Base-by-base conservation (phyloP, 2,329 filamentous ascomycete genomes). In the Ophiostoma quercus region DNA sequence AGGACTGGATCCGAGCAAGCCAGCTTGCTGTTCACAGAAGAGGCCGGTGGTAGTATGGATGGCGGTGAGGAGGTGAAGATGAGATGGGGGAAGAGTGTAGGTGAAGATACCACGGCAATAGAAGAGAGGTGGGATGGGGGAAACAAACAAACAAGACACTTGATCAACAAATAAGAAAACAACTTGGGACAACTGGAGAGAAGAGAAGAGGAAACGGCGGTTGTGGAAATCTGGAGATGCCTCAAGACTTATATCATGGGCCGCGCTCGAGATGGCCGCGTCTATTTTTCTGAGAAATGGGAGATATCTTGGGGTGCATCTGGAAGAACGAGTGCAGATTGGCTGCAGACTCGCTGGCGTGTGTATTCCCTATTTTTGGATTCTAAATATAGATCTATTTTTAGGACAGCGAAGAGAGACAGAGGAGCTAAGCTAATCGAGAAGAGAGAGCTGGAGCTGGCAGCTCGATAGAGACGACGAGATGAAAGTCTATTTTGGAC, bases 161-260 rank as follows among this genome's bases (percentile, higher is more conserved):
- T 60, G 67, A 71, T 43, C 69, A 39, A 71, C 68, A 71, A 72
- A 70, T 43, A 69, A 22, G 70, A 66, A 70, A 70, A 72, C 71
- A 67, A 69, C 68, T 67, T 67, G 79, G 79, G 76, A 77, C 77
- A 79, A 79, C 81, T 79, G 79, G 78, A 69, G 77, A 78, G 80
- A 80, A 79, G 71, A 74, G 74, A 39, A 68, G 41, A 66, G 41
- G 32, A 70, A 60, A 57, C 7, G 51, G 37, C 65, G 65, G 22
- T 43, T 65, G 62, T 22, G 67, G 57, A 66, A 51, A 51, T 39
- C 37, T 41, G 67, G 66, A 69, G 67, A 81, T 78, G 80, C 79
- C 79, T 79, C 82, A 82, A 82, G 83, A 79, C 84, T 86, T 87
- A 87, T 87, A 87, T 85, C 80, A 78, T 82, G 80, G 69, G 82